Conservation (phyloP, 2,329 filamentous ascomycete genomes). For the Basipetospora chlamydospora region DNA sequence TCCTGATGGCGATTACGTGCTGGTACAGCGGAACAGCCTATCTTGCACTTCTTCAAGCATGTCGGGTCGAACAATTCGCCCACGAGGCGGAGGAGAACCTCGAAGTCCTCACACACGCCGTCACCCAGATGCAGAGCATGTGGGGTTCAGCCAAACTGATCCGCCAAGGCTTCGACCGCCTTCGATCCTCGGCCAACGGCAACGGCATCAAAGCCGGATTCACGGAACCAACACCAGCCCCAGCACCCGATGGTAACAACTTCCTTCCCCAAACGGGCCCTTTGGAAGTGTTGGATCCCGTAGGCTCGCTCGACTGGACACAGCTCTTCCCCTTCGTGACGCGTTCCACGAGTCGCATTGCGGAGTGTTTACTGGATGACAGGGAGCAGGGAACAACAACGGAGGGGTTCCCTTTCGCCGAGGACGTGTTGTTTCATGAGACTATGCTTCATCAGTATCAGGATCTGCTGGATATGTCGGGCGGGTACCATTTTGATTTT, state of each 20-base stretch:
- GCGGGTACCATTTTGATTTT: constrained; percentile 8
- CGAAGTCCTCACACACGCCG: constrained; percentile 16
- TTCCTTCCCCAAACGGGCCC: too few relatives aligned
- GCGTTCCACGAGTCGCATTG: constrained; percentile 15
- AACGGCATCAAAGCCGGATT: background rate
- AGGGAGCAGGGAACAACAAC: constrained; percentile 10
- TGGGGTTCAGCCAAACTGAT: constrained; percentile 23
- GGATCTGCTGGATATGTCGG: constrained; percentile 10
- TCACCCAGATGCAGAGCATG: constrained; percentile 18
- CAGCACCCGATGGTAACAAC: too few relatives aligned
- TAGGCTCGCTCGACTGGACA: constrained; percentile 19
- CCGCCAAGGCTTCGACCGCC: constrained; percentile 16
- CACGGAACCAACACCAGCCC: too few relatives aligned
- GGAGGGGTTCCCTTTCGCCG: constrained; percentile 10
- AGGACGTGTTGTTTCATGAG: constrained; percentile 12
- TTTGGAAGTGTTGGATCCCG: too few relatives aligned
- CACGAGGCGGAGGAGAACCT: constrained; percentile 18
- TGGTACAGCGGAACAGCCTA: constrained; percentile 28
- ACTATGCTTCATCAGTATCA: constrained; percentile 13
- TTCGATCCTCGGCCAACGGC: constrained; percentile 7
- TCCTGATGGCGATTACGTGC: constrained; percentile 26
- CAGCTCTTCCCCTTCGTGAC: constrained; percentile 21
- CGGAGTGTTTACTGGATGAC: constrained; percentile 13
- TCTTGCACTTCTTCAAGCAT: constrained; percentile 23
- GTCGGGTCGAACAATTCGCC: constrained; percentile 16